phyloP scores from a whole-genome alignment of 352 stramenopile genomes.

The Phytophthora sp. region DNA sequence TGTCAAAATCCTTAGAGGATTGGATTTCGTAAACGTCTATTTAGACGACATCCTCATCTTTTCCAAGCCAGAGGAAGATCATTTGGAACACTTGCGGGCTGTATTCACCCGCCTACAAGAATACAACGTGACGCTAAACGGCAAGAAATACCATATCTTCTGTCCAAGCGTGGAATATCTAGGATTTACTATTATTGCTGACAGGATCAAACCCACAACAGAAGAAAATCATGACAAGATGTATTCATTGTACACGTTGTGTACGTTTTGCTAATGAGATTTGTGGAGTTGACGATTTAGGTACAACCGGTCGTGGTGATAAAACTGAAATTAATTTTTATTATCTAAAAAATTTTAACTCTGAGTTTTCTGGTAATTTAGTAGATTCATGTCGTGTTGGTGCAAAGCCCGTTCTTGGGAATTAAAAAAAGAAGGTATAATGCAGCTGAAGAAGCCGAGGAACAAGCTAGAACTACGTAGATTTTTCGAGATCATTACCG shows the following conservation, averaged over 20 bases:
- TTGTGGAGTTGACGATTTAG: too few relatives aligned
- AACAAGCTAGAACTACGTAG: background rate
- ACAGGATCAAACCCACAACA: slow-evolving; percentile 10
- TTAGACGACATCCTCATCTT: slow-evolving; percentile 22
- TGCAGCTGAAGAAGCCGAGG: background rate
- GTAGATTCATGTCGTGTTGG: too few relatives aligned
- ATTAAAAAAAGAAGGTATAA: too few relatives aligned
- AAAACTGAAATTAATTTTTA: too few relatives aligned
- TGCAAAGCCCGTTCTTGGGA: too few relatives aligned
- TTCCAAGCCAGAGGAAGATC: too few relatives aligned
- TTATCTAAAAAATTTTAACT: too few relatives aligned
- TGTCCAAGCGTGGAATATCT: slow-evolving; percentile 8
- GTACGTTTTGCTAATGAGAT: too few relatives aligned
- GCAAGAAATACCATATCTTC: slow-evolving; percentile 19
- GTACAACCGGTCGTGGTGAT: too few relatives aligned
- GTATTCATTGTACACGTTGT: too few relatives aligned
- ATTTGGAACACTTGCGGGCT: slow-evolving; percentile 10
- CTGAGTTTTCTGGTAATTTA: too few relatives aligned
- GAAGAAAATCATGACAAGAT: slow-evolving; percentile 3
- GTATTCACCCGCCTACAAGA: too few relatives aligned
- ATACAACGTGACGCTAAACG: slow-evolving; percentile 8
- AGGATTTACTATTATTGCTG: background rate
- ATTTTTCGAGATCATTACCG: slow-evolving; percentile 17
- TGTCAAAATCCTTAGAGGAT: slow-evolving; percentile 8
- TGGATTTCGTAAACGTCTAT: slow-evolving; percentile 18